Evolutionary conservation across 1,284 basidiomycete genomes (phyloP), one percentile per base, ranked within the genome.

Genomic region (Rhodotorula sp.): DNA sequence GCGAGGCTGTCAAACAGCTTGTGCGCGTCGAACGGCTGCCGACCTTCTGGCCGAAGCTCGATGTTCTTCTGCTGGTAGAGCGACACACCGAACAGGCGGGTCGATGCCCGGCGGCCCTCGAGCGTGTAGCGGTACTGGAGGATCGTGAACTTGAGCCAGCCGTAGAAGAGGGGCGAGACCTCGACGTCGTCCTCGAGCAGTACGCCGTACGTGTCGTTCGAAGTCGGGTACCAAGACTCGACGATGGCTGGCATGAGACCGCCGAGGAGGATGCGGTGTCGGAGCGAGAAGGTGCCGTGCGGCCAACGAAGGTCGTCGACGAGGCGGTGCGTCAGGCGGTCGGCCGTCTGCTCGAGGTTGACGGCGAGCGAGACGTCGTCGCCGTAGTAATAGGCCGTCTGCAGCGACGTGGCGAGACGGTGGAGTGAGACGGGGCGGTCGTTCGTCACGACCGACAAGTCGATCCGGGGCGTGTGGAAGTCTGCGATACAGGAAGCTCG

Each of bases 111-210:
- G 3, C 71, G 60, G 14, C 67, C 67, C 21, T 65, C 44, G 44
- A 61, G 48, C 44, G 70, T 70, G 75, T 79, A 91, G 87, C 90
- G 85, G 78, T 93, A 93, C 59, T 84, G 86, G 21, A 93, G 82
- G 66, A 92, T 80, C 12, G 86, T 79, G 84, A 91, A 87, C 80
- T 93, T 92, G 64, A 86, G 78, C 90, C 91, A 93, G 7, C 89
- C 90, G 78, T 91, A 92, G 80, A 91, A 91, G 23, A 91, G 79
- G 0, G 90, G 89, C 8, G 91, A 92, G 7, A 92, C 81, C 78
- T 93, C 91, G 10, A 91, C 85, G 78, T 93, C 91, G 78, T 93
- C 91, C 79, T 92, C 91, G 9, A 93, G 85, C 25, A 93, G 81
- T 10, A 93, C 80, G 7, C 89, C 91, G 79, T 91, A 92, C 3